Conservation (phyloP, 2,329 filamentous ascomycete species). For the Penicillium freii region DNA sequence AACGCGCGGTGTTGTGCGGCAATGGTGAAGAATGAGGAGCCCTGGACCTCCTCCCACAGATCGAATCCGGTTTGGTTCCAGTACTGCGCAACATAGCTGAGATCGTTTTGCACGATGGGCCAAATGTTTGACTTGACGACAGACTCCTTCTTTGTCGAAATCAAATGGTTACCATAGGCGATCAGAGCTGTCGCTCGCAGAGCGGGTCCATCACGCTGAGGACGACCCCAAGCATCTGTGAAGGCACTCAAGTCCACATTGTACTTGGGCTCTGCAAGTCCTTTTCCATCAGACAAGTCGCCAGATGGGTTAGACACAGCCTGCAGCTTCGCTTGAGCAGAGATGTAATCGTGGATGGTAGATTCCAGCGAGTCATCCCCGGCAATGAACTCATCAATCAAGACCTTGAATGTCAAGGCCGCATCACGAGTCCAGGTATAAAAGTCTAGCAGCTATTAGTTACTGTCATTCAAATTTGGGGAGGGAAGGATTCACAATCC, state of each 20-base stretch:
- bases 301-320: background rate
- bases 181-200: background rate
- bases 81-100: conserved; percentile 17
- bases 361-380: background rate
- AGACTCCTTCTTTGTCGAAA: background rate
- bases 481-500: background rate
- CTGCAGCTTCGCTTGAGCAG: background rate
- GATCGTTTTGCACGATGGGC: conserved; percentile 10
- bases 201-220: background rate
- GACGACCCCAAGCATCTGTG: background rate
- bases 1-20: conserved; percentile 15
- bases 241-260: background rate
- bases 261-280: background rate
- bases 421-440: conserved; percentile 3
- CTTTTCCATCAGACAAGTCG: background rate
- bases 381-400: background rate
- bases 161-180: background rate
- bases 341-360: background rate
- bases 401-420: background rate
- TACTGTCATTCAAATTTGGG: background rate
- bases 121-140: background rate
- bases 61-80: conserved; percentile 21
- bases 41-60: conserved; percentile 15
- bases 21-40: conserved; percentile 19
- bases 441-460: background rate